Base-by-base conservation (phyloP, 768 basidiomycete genomes). In the Suillus subluteus region DNA sequence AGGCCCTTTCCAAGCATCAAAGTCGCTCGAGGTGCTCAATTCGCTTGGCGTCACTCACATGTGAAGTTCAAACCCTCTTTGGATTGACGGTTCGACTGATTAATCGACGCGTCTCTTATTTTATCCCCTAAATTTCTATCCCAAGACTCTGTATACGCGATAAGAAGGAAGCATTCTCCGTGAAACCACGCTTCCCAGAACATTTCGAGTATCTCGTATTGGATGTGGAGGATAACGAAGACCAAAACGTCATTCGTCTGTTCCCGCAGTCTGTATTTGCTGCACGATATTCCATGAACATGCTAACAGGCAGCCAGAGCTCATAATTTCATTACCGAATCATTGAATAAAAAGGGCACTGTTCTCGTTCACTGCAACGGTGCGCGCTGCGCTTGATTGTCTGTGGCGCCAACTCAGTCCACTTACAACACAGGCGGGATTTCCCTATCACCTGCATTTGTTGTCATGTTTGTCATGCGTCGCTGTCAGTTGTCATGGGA, bases 401-500 rank as follows among this genome's bases (percentile, higher is more conserved):
- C 38, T 12, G 9, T n/a, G 21, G 46, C 52, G 26, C 41, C n/a
- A 21, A 62, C 44, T 59, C 32, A 63, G 52, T 35, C 52, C 32
- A 11, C 41, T 56, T 48, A 11, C 58, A 43, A 43, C 61, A 8
- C 68, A 95, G 93, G 94, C 46, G 94, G 94, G 4, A 96, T 96
- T 75, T 91, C 90, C 66, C 82, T 95, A 13, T 95, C 93, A 3
- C 94, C 94, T 0, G 86, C 94, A 1, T 95, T 96, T 66, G 94
- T 95, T 30, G 91, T 96, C 63, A 95, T 95, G 92, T 96, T 92
- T 74, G 93, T 93, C 44, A 96, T 96, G 94, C 90, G 92, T 66
- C 86, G 91, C 71, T 88, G 88, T 75, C 86, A 87, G 37, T 79
- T 95, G 37, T 88, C 88, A 46, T 95, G 91, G 91, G 94, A 95